phyloP scores from a whole-genome alignment of 441 rosid species.

The Geranium incanum region DNA sequence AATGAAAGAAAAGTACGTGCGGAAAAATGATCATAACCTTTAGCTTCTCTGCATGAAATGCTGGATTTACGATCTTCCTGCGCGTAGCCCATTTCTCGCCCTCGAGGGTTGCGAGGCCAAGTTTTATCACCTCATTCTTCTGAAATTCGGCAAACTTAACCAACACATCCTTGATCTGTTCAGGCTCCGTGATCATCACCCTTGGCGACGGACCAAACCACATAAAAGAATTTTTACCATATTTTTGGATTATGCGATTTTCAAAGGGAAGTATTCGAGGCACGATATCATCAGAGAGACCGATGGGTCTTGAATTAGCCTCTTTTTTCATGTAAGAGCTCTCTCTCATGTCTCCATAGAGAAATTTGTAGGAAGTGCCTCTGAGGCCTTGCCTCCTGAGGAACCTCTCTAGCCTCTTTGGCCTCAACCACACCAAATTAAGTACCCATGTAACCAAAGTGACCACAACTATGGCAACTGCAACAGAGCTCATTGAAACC shows the following conservation, averaged over 20 bases:
- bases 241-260: slow-evolving; percentile 16
- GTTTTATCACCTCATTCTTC: slow-evolving; percentile 18
- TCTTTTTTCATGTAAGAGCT: slow-evolving; percentile 16
- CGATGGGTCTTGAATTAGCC: slow-evolving; percentile 23
- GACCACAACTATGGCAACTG: not conserved
- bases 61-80: slow-evolving; percentile 45
- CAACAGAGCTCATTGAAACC: not conserved
- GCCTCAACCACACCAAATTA: slow-evolving; percentile 29
- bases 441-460: slow-evolving; percentile 17
- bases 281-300: slow-evolving; percentile 18
- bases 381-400: slow-evolving; percentile 27
- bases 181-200: slow-evolving; percentile 34
- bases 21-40: slow-evolving; percentile 26
- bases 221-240: slow-evolving; percentile 32
- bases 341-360: slow-evolving; percentile 22
- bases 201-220: slow-evolving; percentile 42
- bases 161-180: slow-evolving; percentile 32
- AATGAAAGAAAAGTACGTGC: no score
- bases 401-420: slow-evolving; percentile 26
- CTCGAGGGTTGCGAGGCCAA: slow-evolving; percentile 22
- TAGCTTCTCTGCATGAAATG: slow-evolving; percentile 44
- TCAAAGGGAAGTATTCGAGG: slow-evolving; percentile 14
- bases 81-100: slow-evolving; percentile 45
- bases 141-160: slow-evolving; percentile 30
- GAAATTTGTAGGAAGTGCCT: slow-evolving; percentile 25